phyloP scores from a whole-genome alignment of 2,329 filamentous ascomycete genomes.

The Cercospora sp. region DNA sequence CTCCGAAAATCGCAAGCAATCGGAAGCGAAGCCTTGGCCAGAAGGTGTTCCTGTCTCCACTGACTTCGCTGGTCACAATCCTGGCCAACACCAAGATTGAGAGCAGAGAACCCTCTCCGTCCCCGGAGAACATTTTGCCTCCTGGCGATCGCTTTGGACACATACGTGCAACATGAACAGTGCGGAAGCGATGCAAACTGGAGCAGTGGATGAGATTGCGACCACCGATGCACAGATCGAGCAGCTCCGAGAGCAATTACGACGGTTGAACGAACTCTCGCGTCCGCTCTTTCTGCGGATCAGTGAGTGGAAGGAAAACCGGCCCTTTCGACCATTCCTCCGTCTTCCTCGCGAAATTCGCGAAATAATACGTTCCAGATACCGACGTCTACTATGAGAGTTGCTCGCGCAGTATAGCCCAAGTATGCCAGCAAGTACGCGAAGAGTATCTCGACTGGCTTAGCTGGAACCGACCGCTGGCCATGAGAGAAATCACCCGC shows the following conservation, averaged over 20 bases:
- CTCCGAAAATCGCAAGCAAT: not conserved
- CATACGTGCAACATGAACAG: not conserved
- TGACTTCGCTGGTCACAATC: too few relatives aligned
- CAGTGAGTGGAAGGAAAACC: not conserved
- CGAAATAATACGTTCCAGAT: not conserved
- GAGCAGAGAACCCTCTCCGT: too few relatives aligned
- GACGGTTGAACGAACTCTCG: not conserved
- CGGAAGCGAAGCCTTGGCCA: not conserved
- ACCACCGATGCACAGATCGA: not conserved
- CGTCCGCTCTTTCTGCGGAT: too few relatives aligned
- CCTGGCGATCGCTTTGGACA: not conserved
- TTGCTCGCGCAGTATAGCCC: too few relatives aligned
- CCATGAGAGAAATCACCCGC: too few relatives aligned
- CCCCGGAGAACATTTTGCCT: not conserved
- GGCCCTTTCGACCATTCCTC: not conserved
- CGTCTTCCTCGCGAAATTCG: not conserved
- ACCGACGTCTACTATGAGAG: too few relatives aligned
- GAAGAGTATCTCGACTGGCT: not conserved
- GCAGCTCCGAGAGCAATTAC: not conserved
- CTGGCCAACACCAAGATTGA: too few relatives aligned
- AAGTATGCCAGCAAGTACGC: not conserved
- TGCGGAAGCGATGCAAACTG: not conserved
- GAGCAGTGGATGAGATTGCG: not conserved
- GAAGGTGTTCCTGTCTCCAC: not conserved
- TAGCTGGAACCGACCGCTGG: not conserved